Conservation (phyloP, 257 asterid species). For the Ilex aquifolium region DNA sequence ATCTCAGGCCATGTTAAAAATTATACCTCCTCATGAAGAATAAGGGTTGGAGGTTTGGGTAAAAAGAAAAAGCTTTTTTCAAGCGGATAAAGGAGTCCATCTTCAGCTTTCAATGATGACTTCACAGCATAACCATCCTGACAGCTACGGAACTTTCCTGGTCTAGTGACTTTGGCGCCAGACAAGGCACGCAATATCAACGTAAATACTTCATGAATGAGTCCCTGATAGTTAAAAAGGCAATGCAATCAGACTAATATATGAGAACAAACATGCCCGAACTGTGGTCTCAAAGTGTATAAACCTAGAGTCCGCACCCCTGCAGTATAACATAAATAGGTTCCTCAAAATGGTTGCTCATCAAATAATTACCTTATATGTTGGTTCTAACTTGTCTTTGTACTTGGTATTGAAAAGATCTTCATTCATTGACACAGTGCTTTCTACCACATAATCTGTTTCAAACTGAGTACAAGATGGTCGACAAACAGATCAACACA, state of each 20-base stretch:
- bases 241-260: neutral
- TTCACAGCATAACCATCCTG: slow-evolving; percentile 92
- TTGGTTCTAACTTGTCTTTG: slow-evolving; percentile 63
- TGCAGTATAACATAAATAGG: neutral
- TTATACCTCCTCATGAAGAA: slow-evolving; percentile 90
- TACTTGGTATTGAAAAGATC: slow-evolving; percentile 68
- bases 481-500: neutral
- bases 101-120: slow-evolving; percentile 99
- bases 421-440: slow-evolving; percentile 57
- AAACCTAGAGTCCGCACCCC: neutral
- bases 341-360: slow-evolving; percentile 2
- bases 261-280: too few species aligned
- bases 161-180: slow-evolving; percentile 86
- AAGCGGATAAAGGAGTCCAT: slow-evolving; percentile 95
- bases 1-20: slow-evolving; percentile 3
- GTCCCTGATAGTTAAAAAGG: slow-evolving; percentile 50
- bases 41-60: slow-evolving; percentile 96
- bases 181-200: slow-evolving; percentile 83
- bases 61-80: slow-evolving; percentile 97
- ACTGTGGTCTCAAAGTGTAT: neutral
- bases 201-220: slow-evolving; percentile 68
- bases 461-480: slow-evolving; percentile 57
- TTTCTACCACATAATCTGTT: slow-evolving; percentile 64
- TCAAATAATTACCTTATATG: slow-evolving; percentile 51
- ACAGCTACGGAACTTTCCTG: slow-evolving; percentile 86